These are phyloP conservation scores for Phytophthora multivora DNA, from an alignment of 352 stramenopile genomes.

Conservation along the genomic window DNA sequence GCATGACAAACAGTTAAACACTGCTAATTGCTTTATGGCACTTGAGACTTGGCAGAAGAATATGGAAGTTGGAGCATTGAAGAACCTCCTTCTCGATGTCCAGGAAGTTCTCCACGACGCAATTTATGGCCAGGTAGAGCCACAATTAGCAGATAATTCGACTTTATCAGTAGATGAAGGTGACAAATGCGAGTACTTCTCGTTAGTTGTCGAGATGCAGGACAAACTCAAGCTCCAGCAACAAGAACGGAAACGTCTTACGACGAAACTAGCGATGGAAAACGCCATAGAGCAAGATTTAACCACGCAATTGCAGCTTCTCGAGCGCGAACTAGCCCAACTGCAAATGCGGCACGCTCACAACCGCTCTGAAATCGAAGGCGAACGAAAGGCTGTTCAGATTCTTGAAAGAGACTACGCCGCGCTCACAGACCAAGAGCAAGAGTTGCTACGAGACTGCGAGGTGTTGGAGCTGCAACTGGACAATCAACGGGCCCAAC, in stretches of 20 bases:
- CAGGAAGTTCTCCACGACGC: constrained; percentile 16
- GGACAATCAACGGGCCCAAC: constrained; percentile 39
- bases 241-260: constrained; percentile 18
- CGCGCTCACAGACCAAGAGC: constrained; percentile 48
- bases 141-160: too few species aligned
- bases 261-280: constrained; percentile 53
- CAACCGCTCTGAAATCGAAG: constrained; percentile 47
- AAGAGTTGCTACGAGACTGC: constrained; percentile 46
- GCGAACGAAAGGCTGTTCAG: constrained; percentile 37
- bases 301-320: constrained; percentile 22
- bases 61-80: constrained; percentile 21
- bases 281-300: constrained; percentile 49
- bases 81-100: constrained; percentile 26
- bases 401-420: constrained; percentile 61
- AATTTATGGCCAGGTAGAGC: constrained; percentile 7
- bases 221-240: constrained; percentile 24
- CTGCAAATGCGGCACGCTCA: constrained; percentile 39
- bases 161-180: not conserved
- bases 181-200: constrained; percentile 22
- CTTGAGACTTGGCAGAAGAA: constrained; percentile 35
- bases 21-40: constrained; percentile 38
- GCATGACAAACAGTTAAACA: constrained; percentile 16
- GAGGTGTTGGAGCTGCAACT: constrained; percentile 47
- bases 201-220: constrained; percentile 21
- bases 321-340: constrained; percentile 46